Conservation (phyloP, 768 basidiomycete species). For the Suillus occidentalis region DNA sequence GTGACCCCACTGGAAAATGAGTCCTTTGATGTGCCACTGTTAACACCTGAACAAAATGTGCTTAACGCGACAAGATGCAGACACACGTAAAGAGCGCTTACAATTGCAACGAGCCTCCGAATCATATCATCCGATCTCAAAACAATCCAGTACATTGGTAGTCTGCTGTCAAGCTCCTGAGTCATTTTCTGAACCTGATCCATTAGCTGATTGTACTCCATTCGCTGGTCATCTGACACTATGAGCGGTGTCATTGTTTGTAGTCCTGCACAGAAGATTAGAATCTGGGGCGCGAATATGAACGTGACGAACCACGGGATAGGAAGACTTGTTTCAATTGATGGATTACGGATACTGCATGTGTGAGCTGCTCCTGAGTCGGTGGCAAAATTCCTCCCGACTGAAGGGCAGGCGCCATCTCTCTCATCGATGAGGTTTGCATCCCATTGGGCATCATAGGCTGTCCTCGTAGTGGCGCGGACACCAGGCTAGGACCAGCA, state of each 20-base stretch:
- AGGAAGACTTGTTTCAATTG: conserved; percentile 36
- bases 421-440: neutral
- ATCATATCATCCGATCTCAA: conserved; percentile 49
- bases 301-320: conserved; percentile 28
- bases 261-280: conserved; percentile 32
- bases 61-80: conserved; percentile 12
- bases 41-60: conserved; percentile 36
- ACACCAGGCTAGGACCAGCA: neutral
- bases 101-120: conserved; percentile 53
- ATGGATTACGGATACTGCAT: conserved; percentile 27
- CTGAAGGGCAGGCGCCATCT: conserved; percentile 1
- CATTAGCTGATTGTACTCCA: conserved; percentile 51
- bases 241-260: conserved; percentile 35
- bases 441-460: neutral
- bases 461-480: neutral
- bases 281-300: conserved; percentile 12
- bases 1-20: conserved; percentile 21
- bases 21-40: conserved; percentile 40
- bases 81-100: conserved; percentile 36
- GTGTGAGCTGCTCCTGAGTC: conserved; percentile 36
- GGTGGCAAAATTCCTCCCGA: conserved; percentile 7
- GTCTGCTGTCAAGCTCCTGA: conserved; percentile 49
- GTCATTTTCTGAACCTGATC: conserved; percentile 48
- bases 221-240: conserved; percentile 52
- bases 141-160: conserved; percentile 47